phyloP scores from a whole-genome alignment of 441 rosid species.

The Geranium incanum region DNA sequence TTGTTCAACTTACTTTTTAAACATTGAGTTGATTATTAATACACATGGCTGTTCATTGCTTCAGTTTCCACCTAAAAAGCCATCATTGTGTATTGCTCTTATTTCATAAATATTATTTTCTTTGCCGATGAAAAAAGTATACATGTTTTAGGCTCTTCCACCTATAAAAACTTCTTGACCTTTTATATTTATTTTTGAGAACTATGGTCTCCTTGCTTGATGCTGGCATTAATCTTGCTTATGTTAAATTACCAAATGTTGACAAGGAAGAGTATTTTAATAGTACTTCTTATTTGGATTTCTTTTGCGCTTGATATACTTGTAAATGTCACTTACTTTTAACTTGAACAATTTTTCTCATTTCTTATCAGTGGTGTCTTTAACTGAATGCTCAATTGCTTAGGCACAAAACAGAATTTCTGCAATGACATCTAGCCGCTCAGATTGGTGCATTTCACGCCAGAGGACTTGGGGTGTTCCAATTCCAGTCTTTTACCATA shows the following conservation, averaged over 20 bases:
- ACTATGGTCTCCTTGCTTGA: too few relatives aligned
- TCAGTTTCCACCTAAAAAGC: not conserved
- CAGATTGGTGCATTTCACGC: slow-evolving; percentile 97
- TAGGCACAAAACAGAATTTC: slow-evolving; percentile 92
- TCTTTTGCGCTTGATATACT: not conserved
- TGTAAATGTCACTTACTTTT: slow-evolving; percentile 11
- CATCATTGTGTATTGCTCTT: not conserved
- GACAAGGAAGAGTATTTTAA: not conserved
- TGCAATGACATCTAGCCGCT: slow-evolving; percentile 87
- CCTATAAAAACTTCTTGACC: not conserved
- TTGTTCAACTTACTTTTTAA: not conserved
- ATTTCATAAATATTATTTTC: not conserved
- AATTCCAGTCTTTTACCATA: slow-evolving; percentile 84
- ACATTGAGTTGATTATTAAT: not conserved
- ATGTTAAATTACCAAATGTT: not conserved
- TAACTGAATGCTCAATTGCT: slow-evolving; percentile 20
- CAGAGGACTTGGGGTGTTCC: slow-evolving; percentile 99
- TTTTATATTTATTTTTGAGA: too few relatives aligned
- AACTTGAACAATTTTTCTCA: slow-evolving; percentile 7
- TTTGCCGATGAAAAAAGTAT: not conserved
- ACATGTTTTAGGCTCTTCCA: not conserved
- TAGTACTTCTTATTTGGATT: not conserved
- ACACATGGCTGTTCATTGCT: not conserved
- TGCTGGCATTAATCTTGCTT: too few relatives aligned
- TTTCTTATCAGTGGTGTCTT: slow-evolving; percentile 8